A percentile compares a stretch with the other conserved stretches of the same genome.
These are phyloP conservation scores for Isabelozyma pseudorhagii DNA, from an alignment of 805 yeast genomes.

Conservation along the genomic window DNA sequence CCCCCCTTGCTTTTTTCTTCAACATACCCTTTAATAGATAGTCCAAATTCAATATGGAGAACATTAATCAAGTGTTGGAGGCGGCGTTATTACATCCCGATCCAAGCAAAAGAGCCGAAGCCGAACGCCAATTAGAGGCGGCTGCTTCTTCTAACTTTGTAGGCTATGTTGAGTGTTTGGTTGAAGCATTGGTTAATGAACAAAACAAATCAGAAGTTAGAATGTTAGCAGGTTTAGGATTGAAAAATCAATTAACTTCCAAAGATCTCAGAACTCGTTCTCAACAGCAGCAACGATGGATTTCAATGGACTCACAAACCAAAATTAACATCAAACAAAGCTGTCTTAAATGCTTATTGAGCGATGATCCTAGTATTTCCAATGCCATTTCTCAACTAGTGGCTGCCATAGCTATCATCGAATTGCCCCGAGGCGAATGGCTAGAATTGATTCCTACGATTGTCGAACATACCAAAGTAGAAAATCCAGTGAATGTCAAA, in stretches of 20 bases:
- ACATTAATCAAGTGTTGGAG: constrained; percentile 70
- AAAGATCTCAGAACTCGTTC: constrained; percentile 63
- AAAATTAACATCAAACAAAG: constrained; percentile 65
- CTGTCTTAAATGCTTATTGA: constrained; percentile 55
- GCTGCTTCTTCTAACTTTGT: constrained; percentile 76
- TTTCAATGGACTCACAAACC: constrained; percentile 49
- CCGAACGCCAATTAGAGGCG: constrained; percentile 71
- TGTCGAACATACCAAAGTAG: constrained; percentile 81
- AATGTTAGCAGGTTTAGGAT: constrained; percentile 83
- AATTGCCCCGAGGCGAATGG: constrained; percentile 87
- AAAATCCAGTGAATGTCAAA: constrained; percentile 75
- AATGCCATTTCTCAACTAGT: constrained; percentile 89
- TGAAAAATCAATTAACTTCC: constrained; percentile 85
- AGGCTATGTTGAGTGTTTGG: constrained; percentile 66
- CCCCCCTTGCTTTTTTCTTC: not conserved
- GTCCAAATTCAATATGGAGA: constrained; percentile 31
- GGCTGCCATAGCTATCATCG: constrained; percentile 96
- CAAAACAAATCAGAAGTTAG: constrained; percentile 72
- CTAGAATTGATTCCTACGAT: constrained; percentile 77
- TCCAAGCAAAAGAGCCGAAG: constrained; percentile 64
- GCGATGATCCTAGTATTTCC: constrained; percentile 75
- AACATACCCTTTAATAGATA: not conserved
- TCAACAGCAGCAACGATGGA: constrained; percentile 73
- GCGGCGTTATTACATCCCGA: constrained; percentile 73
- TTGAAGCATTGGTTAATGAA: constrained; percentile 68